These are phyloP conservation scores for rapeseed (Brassica napus) DNA, from an alignment of 345 rosid genomes.

Conservation along the genomic window Da-Ae NC_063440.1:2756501-2757000, in stretches of 20 bases:
- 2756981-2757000: slow-evolving; percentile 8
- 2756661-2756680: not conserved
- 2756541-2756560: not conserved
- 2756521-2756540: not conserved
- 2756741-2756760: slow-evolving; percentile 58
- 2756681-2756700: slow-evolving; percentile 4
- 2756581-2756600: not conserved
- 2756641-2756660: not conserved
- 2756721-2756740: slow-evolving; percentile 69
- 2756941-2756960: slow-evolving; percentile 81
- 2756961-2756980: slow-evolving; percentile 65
- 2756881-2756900: slow-evolving; percentile 37
- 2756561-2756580: not conserved
- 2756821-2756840: not conserved
- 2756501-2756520: not conserved
- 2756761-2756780: slow-evolving; percentile 49
- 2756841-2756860: not conserved
- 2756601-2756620: not conserved
- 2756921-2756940: slow-evolving; percentile 48
- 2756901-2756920: too few relatives aligned
- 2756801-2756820: not conserved
- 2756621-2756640: not conserved
- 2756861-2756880: slow-evolving; percentile 45
- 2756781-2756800: slow-evolving; percentile 62
- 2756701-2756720: slow-evolving; percentile 17